phyloP scores from a whole-genome alignment of 2,329 filamentous ascomycete genomes.

The Aspergillus pseudotamarii region DNA sequence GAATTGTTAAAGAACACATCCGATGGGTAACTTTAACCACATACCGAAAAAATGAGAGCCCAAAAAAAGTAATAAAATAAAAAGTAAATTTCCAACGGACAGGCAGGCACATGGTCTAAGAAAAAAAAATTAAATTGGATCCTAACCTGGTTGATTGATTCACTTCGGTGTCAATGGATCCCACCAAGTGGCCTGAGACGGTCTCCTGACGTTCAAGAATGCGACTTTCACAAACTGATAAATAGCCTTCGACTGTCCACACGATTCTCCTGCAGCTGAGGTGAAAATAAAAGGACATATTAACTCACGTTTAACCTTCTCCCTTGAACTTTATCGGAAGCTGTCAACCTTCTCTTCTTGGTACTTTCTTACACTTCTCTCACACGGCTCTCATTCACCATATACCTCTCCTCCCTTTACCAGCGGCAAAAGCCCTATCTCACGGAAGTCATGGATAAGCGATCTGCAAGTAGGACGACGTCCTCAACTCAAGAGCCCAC shows the following conservation, averaged over 20 bases:
- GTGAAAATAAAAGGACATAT: neutral
- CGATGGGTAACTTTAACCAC: neutral
- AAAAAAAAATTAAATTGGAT: neutral
- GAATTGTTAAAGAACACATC: neutral
- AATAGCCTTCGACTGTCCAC: neutral
- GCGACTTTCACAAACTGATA: neutral
- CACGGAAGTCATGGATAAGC: neutral
- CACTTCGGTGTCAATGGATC: neutral
- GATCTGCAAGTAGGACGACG: neutral
- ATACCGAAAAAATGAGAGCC: neutral
- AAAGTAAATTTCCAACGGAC: neutral
- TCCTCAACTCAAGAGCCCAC: neutral
- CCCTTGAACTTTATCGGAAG: neutral
- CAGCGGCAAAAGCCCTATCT: too few relatives aligned
- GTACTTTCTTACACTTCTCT: neutral
- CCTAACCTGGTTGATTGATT: neutral
- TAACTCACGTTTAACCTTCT: neutral
- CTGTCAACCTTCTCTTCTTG: neutral
- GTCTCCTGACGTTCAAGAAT: conserved; percentile 5
- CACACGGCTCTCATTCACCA: neutral
- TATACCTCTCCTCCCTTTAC: neutral
- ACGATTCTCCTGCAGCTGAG: neutral
- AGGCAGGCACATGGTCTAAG: neutral
- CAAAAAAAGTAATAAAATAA: neutral
- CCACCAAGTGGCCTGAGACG: conserved; percentile 1